Percentiles rank a stretch among this genome's conserved stretches.
phyloP scores from a whole-genome alignment of 352 stramenopile genomes.

The Phytophthora quininea region DNA sequence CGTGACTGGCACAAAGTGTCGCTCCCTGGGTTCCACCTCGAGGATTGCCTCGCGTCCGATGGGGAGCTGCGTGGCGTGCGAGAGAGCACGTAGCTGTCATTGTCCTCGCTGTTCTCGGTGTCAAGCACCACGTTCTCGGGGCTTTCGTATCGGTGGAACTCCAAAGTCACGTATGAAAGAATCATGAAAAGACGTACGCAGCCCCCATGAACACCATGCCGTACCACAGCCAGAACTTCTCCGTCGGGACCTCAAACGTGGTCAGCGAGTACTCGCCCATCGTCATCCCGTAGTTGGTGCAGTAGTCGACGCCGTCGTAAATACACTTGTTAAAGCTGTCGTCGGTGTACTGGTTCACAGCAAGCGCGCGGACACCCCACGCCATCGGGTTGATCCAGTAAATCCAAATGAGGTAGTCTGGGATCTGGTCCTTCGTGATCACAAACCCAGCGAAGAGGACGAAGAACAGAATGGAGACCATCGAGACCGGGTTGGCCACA shows the following conservation, averaged over 20 bases:
- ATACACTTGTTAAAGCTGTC: not conserved
- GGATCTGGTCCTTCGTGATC: not conserved
- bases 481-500: not conserved
- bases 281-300: not conserved
- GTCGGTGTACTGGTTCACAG: not conserved
- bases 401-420: not conserved
- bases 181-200: conserved; percentile 1
- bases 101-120: no score
- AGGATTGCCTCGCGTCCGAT: not conserved
- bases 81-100: no score
- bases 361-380: not conserved
- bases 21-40: no score
- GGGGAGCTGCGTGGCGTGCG: no score
- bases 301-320: not conserved
- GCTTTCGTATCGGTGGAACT: not conserved
- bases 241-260: not conserved
- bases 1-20: conserved; percentile 20
- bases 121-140: no score
- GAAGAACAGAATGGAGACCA: not conserved
- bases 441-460: not conserved
- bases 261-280: not conserved
- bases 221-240: conserved; percentile 1
- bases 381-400: not conserved
- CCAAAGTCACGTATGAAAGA: not conserved
- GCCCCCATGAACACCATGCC: not conserved